Conservation (phyloP, 2,329 filamentous ascomycete species). For the Aspergillus amoenus region DNA sequence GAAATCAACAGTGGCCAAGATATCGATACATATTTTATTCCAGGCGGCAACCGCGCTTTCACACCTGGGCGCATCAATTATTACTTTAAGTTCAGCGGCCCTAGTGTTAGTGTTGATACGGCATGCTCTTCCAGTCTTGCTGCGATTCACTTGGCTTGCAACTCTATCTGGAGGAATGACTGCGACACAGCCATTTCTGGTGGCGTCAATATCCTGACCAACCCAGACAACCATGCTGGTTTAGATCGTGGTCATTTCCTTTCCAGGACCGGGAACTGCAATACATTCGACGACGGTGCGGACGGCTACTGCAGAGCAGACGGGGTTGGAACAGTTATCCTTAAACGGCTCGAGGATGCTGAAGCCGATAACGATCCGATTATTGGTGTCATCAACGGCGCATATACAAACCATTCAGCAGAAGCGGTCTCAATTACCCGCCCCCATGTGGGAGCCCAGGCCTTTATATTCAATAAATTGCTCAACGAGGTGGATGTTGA, state of each 20-base stretch:
- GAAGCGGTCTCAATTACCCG: slow-evolving; percentile 82
- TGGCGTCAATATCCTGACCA: slow-evolving; percentile 73
- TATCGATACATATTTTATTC: slow-evolving; percentile 69
- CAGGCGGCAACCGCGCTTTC: slow-evolving; percentile 59
- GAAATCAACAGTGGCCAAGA: slow-evolving; percentile 73
- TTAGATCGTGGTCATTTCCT: slow-evolving; percentile 76
- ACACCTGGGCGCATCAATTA: slow-evolving; percentile 49
- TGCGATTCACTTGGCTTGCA: slow-evolving; percentile 70
- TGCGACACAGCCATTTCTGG: slow-evolving; percentile 80
- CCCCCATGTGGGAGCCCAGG: slow-evolving; percentile 76
- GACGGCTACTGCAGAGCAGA: slow-evolving; percentile 84
- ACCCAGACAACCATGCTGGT: slow-evolving; percentile 77
- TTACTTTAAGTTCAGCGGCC: slow-evolving; percentile 74
- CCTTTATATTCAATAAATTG: slow-evolving; percentile 67
- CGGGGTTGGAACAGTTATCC: slow-evolving; percentile 69
- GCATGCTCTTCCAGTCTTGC: slow-evolving; percentile 75
- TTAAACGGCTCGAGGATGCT: slow-evolving; percentile 80
- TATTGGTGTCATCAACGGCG: slow-evolving; percentile 71
- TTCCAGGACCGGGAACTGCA: slow-evolving; percentile 66
- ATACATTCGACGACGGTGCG: slow-evolving; percentile 77
- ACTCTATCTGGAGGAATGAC: slow-evolving; percentile 71
- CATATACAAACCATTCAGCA: slow-evolving; percentile 79
- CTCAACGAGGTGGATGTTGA: slow-evolving; percentile 72
- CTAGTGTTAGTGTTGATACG: slow-evolving; percentile 73
- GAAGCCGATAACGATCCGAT: slow-evolving; percentile 68